These are phyloP conservation scores for Miscanthus lutarioriparius DNA, from an alignment of 176 grass and related monocot genomes.

Conservation along the genomic window DNA sequence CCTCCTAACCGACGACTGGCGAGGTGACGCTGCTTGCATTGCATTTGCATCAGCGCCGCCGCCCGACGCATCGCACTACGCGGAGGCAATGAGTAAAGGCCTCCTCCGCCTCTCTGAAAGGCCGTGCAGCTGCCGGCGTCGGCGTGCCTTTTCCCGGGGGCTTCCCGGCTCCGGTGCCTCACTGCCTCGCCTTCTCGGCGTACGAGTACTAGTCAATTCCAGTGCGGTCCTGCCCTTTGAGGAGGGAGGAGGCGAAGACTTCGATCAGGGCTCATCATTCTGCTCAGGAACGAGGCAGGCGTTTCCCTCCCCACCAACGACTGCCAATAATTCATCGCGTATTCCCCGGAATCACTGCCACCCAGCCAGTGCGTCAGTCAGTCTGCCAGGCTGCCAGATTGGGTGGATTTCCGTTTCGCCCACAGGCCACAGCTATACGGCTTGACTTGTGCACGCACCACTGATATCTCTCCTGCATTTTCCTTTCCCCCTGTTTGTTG, in stretches of 20 bases:
- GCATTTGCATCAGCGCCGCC: neutral
- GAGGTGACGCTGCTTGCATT: neutral
- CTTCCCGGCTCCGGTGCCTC: neutral
- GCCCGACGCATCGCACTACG: neutral
- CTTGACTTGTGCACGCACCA: neutral
- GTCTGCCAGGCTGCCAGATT: constrained; percentile 16
- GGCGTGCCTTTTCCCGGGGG: neutral
- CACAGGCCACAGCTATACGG: neutral
- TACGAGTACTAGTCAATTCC: neutral
- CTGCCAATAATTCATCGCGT: constrained; percentile 39
- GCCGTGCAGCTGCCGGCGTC: constrained; percentile 18
- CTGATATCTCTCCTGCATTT: neutral
- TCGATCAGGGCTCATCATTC: constrained; percentile 31
- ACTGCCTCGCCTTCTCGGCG: neutral
- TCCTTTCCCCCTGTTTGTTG: no score
- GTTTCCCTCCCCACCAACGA: neutral
- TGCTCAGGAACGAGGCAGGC: neutral
- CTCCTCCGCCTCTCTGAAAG: neutral
- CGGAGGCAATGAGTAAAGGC: neutral
- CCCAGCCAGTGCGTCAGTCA: neutral
- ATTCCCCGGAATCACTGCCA: neutral
- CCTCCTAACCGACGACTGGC: neutral
- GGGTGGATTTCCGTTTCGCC: neutral
- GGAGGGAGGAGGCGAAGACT: neutral
- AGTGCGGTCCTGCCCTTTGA: neutral